Conservation (phyloP, 2,329 filamentous ascomycete genomes). For the Trichoderma sp. region DNA sequence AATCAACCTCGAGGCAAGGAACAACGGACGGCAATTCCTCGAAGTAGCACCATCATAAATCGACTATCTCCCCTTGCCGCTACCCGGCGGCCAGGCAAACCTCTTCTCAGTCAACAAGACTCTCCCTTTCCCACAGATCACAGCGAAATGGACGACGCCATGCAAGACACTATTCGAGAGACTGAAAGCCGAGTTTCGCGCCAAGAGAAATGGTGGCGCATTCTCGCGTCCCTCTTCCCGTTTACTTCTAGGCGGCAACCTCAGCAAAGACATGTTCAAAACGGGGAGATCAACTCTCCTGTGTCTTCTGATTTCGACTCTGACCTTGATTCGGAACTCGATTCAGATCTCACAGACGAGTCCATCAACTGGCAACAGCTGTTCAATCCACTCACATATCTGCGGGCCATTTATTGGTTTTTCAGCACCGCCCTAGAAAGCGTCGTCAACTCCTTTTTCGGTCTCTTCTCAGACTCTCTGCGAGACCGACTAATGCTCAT, state of each 20-base stretch:
- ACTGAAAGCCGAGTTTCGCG: constrained; percentile 20
- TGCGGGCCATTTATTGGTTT: constrained; percentile 30
- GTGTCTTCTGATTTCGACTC: neutral
- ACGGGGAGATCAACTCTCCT: neutral
- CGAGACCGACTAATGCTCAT: constrained; percentile 23
- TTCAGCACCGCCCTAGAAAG: constrained; percentile 28
- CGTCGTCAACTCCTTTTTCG: constrained; percentile 23
- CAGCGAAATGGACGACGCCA: constrained; percentile 29
- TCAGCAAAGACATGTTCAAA: neutral
- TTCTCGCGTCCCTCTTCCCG: constrained; percentile 26
- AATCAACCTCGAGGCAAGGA: neutral
- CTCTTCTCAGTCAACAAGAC: neutral
- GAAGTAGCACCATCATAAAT: too few species aligned
- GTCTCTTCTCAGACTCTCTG: constrained; percentile 15
- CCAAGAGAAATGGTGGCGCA: constrained; percentile 23
- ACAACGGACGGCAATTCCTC: neutral
- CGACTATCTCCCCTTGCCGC: neutral
- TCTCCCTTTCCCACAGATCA: constrained; percentile 20
- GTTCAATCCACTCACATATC: constrained; percentile 37
- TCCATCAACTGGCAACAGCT: constrained; percentile 31
- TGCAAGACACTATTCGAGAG: constrained; percentile 28
- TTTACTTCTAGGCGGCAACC: neutral
- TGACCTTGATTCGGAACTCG: constrained; percentile 23
- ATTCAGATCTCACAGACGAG: constrained; percentile 21
- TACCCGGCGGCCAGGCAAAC: neutral